Percentiles rank a stretch among this genome's conserved stretches.
These are phyloP conservation scores for Marasmius oreades DNA, from an alignment of 1,284 basidiomycete species.

Conservation along the genomic window DNA sequence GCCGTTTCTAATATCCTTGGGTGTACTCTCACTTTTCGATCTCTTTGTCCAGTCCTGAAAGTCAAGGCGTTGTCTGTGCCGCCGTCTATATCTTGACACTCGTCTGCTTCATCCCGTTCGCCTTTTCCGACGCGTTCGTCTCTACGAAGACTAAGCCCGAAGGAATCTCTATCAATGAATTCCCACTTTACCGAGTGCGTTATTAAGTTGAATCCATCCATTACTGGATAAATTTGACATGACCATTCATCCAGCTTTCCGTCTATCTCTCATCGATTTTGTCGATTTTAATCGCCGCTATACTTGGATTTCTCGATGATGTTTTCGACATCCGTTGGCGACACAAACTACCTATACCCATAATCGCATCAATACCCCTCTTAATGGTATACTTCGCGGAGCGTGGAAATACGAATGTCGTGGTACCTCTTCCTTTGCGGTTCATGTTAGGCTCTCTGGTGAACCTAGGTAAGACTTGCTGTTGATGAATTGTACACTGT, in stretches of 20 bases:
- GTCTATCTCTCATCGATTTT: conserved; percentile 92
- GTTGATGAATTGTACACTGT: conserved; percentile 2
- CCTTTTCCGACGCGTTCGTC: conserved; percentile 69
- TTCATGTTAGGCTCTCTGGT: conserved; percentile 73
- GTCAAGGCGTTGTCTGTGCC: conserved; percentile 87
- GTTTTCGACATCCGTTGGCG: conserved; percentile 99
- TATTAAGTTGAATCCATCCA: background rate
- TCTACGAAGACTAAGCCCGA: conserved; percentile 40
- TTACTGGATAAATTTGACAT: background rate
- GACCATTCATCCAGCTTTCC: no score
- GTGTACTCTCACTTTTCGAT: conserved; percentile 9
- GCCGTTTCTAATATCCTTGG: conserved; percentile 13
- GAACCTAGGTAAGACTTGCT: conserved; percentile 68
- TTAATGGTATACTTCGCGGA: conserved; percentile 97
- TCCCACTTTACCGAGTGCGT: conserved; percentile 85
- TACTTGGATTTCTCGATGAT: conserved; percentile 96
- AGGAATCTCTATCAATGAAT: conserved; percentile 66
- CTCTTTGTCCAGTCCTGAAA: conserved; percentile 73
- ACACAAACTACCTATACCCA: conserved; percentile 95
- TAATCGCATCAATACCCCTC: conserved; percentile 93
- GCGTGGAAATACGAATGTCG: conserved; percentile 90
- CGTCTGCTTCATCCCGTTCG: conserved; percentile 87
- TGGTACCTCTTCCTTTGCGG: conserved; percentile 82
- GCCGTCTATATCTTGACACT: conserved; percentile 84
- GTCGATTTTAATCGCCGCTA: conserved; percentile 86